Evolutionary conservation across 345 rosid species (phyloP), one percentile per base, ranked within the genome.

Genomic region (Pistacia atlantica): DNA sequence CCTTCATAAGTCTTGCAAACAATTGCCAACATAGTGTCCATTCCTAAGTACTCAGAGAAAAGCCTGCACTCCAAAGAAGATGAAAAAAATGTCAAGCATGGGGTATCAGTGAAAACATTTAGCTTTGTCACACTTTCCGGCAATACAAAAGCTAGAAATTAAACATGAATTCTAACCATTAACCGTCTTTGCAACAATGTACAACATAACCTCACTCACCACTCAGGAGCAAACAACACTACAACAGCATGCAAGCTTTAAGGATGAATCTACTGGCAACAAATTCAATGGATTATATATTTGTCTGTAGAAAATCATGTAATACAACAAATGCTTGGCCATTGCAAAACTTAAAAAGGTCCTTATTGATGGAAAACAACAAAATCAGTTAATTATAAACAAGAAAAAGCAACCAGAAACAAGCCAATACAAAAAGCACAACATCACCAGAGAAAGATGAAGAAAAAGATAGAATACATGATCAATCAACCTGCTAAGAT

Each of bases 41-140:
- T 71, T 74, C 99, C 99, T 69, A 96, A 77, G 78, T 83, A 96
- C 84, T 96, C 97, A 0, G 97, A 86, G 42, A 94, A 80, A 83
- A 85, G 86, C 86, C 98, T 96, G 77, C 72, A 85, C 31, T 63
- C 59, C 38, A 45, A 57, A 80, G 17, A 12, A 52, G 62, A 65
- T 76, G 61, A 58, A 76, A 78, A 73, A 69, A 14, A 46, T 13
- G 67, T 37, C 22, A 48, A 76, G 74, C 64, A 73, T 58, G 38
- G 65, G 37, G 60, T 62, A 80, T 48, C 61, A 17, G 2, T 42
- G 72, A 18, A 22, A 64, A 73, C 45, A 49, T 48, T 60, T 57
- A 58, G 35, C 49, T 74, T 7, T 59, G 49, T 48, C 22, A 75
- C 22, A 59, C 18, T 52, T 48, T 55, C 69, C 22, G 56, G 48